A percentile compares a stretch with the other conserved stretches of the same genome.
Conservation (phyloP, 345 rosid genomes). For the Capsella bursapastoris region DNA sequence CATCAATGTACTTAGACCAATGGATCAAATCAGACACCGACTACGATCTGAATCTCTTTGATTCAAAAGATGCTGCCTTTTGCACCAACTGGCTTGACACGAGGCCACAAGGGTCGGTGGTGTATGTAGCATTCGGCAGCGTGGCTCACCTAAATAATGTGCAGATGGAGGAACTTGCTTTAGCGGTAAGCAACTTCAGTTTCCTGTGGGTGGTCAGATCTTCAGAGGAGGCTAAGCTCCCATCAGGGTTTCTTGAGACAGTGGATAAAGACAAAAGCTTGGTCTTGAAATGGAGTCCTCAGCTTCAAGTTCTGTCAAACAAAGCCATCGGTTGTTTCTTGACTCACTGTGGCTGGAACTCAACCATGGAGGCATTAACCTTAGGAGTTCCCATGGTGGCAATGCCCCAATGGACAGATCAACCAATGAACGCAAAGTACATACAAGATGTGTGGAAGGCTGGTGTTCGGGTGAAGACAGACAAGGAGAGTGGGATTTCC, state of each 20-base stretch:
- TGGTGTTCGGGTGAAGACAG: constrained; percentile 57
- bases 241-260: constrained; percentile 35
- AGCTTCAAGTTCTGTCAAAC: constrained; percentile 51
- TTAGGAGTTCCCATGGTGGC: constrained; percentile 59
- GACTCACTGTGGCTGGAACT: constrained; percentile 76
- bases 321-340: constrained; percentile 63
- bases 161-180: constrained; percentile 64
- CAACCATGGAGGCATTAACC: constrained; percentile 55
- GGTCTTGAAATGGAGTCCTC: constrained; percentile 61
- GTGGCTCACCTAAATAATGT: constrained; percentile 42
- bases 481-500: constrained; percentile 52
- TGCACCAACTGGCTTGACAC: constrained; percentile 53
- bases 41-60: constrained; percentile 55
- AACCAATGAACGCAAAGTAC: constrained; percentile 56
- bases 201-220: constrained; percentile 67
- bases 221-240: constrained; percentile 55
- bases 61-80: constrained; percentile 29
- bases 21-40: constrained; percentile 48
- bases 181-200: constrained; percentile 47
- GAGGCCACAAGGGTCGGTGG: constrained; percentile 58
- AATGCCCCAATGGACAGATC: constrained; percentile 62
- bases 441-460: constrained; percentile 63
- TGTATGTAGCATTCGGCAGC: constrained; percentile 77
- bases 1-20: constrained; percentile 65
- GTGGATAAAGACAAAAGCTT: constrained; percentile 44